phyloP scores from a whole-genome alignment of 2,329 filamentous ascomycete species.

The Camillea tinctor region DNA sequence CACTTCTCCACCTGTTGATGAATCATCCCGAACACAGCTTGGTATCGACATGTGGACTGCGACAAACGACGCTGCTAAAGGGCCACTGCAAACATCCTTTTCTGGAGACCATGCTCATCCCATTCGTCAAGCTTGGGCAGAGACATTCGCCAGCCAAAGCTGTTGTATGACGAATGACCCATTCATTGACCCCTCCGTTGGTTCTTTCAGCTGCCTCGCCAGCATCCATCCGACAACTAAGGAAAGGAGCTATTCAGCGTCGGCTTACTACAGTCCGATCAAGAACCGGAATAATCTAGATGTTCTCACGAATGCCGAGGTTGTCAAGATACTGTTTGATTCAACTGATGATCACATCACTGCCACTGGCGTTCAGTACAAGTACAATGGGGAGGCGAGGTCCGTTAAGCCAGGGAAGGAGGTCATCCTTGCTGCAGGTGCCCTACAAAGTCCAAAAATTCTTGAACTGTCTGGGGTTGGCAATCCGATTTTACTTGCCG shows the following conservation, averaged over 20 bases:
- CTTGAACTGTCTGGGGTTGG: constrained; percentile 40
- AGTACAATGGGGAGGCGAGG: not conserved
- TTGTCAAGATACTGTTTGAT: constrained; percentile 10
- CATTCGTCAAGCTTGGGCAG: constrained; percentile 13
- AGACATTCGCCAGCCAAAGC: constrained; percentile 9
- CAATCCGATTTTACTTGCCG: constrained; percentile 8
- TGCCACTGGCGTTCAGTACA: constrained; percentile 15
- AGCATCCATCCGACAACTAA: constrained; percentile 15
- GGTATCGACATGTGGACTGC: constrained; percentile 9
- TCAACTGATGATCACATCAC: not conserved
- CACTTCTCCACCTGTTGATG: constrained; percentile 8
- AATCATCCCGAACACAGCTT: constrained; percentile 5
- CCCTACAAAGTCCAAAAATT: constrained; percentile 27
- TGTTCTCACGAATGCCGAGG: constrained; percentile 12
- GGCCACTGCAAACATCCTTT: constrained; percentile 14
- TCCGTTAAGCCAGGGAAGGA: constrained; percentile 15
- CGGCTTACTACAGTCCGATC: constrained; percentile 14
- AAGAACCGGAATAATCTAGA: constrained; percentile 16
- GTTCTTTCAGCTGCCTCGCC: constrained; percentile 18
- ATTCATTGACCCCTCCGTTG: constrained; percentile 12
- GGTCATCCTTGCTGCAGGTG: constrained; percentile 20
- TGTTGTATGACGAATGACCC: constrained; percentile 7
- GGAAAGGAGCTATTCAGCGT: constrained; percentile 16
- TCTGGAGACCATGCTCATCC: constrained; percentile 10
- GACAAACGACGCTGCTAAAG: not conserved